Percentiles rank a stretch among this genome's conserved stretches.
Conservation (phyloP, 1,284 basidiomycete species). For the Thecaphora thlaspeos region DNA sequence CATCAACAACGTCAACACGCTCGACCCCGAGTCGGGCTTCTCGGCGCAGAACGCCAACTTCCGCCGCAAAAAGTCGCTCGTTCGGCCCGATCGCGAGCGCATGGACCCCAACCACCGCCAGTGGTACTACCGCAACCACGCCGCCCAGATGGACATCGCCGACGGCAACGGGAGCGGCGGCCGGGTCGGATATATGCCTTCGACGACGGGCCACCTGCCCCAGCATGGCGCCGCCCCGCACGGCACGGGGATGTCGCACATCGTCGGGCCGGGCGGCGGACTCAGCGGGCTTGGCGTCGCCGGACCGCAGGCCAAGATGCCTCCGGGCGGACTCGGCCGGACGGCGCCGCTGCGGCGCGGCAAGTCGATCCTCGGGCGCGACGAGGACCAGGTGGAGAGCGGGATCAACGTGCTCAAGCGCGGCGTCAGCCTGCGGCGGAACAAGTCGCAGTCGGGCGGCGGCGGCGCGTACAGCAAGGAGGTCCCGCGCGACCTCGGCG, state of each 20-base stretch:
- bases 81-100: conserved; percentile 90
- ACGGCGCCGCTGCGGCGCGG: conserved; percentile 49
- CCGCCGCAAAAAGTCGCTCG: conserved; percentile 84
- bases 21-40: conserved; percentile 49
- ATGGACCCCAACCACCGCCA: conserved; percentile 92
- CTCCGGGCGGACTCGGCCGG: conserved; percentile 44
- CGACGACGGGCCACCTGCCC: conserved; percentile 54
- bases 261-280: conserved; percentile 53
- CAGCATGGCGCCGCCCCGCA: conserved; percentile 53
- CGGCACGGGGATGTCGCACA: conserved; percentile 32
- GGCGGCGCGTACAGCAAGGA: conserved; percentile 28
- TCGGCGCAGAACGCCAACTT: conserved; percentile 56
- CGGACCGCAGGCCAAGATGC: conserved; percentile 30
- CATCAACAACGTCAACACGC: conserved; percentile 26
- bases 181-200: conserved; percentile 54
- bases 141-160: conserved; percentile 68
- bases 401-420: conserved; percentile 57
- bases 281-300: conserved; percentile 54
- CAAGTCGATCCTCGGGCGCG: conserved; percentile 55
- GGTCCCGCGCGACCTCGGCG: conserved; percentile 38
- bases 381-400: conserved; percentile 55
- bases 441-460: conserved; percentile 31
- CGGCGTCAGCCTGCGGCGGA: conserved; percentile 52
- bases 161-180: conserved; percentile 32
- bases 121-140: conserved; percentile 91